These are phyloP conservation scores for Sporothrix brasiliensis DNA, from an alignment of 2,329 filamentous ascomycete genomes.

Conservation along the genomic window DNA sequence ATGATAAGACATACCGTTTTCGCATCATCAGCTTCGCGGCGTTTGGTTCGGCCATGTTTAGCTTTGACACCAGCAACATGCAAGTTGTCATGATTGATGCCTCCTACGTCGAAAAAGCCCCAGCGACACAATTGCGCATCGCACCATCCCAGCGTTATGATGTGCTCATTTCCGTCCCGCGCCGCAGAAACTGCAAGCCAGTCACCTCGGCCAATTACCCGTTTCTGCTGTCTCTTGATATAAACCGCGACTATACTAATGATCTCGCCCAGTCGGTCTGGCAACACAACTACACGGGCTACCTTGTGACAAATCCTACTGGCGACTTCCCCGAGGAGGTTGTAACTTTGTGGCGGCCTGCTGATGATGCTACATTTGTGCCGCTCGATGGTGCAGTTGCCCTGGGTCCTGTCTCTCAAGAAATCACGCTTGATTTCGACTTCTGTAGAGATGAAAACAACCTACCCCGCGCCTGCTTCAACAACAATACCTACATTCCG, in stretches of 20 bases:
- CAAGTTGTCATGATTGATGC: slow-evolving; percentile 51
- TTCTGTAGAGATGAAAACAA: slow-evolving; percentile 66
- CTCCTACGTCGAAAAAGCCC: slow-evolving; percentile 45
- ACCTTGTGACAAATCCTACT: slow-evolving; percentile 46
- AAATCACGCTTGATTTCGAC: slow-evolving; percentile 58
- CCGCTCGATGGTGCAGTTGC: slow-evolving; percentile 51
- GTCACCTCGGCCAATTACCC: slow-evolving; percentile 43
- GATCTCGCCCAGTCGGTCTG: slow-evolving; percentile 39
- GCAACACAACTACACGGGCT: slow-evolving; percentile 49
- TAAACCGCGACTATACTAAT: slow-evolving; percentile 49
- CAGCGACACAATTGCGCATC: slow-evolving; percentile 47
- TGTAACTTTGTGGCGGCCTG: slow-evolving; percentile 53
- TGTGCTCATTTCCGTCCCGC: slow-evolving; percentile 44
- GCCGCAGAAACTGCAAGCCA: slow-evolving; percentile 37
- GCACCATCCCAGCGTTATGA: slow-evolving; percentile 52
- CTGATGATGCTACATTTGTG: slow-evolving; percentile 65
- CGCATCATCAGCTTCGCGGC: slow-evolving; percentile 53
- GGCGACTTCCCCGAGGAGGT: slow-evolving; percentile 41
- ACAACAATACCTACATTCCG: slow-evolving; percentile 66
- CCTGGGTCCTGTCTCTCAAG: slow-evolving; percentile 52
- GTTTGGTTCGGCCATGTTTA: slow-evolving; percentile 48
- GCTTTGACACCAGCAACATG: slow-evolving; percentile 51
- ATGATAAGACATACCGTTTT: slow-evolving; percentile 52
- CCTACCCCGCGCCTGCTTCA: slow-evolving; percentile 64
- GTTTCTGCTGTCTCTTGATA: slow-evolving; percentile 49